Evolutionary conservation across 306 rosid genomes (phyloP).

Genomic region (Delonix regia): DNA sequence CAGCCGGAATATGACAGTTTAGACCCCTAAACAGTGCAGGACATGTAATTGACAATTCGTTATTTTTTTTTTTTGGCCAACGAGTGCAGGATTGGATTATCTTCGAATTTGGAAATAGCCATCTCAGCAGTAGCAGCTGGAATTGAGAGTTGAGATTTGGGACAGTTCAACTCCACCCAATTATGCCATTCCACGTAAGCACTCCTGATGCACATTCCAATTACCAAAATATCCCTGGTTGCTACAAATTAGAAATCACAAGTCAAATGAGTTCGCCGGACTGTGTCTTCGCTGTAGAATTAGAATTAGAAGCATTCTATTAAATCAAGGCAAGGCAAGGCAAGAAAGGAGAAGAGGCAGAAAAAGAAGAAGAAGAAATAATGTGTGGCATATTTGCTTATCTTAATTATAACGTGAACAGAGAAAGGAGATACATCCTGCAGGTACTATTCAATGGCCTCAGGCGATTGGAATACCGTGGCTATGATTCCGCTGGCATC

Average conservation of each 20-base stretch:
- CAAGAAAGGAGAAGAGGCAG: background rate
- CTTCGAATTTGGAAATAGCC: no score
- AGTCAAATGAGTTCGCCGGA: background rate
- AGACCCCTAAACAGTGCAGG: no score
- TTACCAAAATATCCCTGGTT: slow-evolving; percentile 24
- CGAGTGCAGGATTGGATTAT: no score
- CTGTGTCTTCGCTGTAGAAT: background rate
- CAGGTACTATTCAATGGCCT: slow-evolving; percentile 92
- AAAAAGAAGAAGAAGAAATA: background rate
- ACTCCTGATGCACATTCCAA: slow-evolving; percentile 16
- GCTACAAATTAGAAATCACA: background rate
- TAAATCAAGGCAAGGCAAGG: background rate
- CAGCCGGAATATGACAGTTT: no score
- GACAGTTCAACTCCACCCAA: background rate
- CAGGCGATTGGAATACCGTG: slow-evolving; percentile 87
- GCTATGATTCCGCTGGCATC: slow-evolving; percentile 97
- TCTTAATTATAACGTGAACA: slow-evolving; percentile 79
- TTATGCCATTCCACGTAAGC: slow-evolving; percentile 19
- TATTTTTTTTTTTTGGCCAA: no score
- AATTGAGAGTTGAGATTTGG: background rate
- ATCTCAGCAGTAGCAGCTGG: no score
- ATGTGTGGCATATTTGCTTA: slow-evolving; percentile 99
- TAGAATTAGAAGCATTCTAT: background rate
- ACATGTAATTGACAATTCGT: no score
- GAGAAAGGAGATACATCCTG: slow-evolving; percentile 85